phyloP scores from a whole-genome alignment of 257 asterid species.

The Solanum tarijense region DNA sequence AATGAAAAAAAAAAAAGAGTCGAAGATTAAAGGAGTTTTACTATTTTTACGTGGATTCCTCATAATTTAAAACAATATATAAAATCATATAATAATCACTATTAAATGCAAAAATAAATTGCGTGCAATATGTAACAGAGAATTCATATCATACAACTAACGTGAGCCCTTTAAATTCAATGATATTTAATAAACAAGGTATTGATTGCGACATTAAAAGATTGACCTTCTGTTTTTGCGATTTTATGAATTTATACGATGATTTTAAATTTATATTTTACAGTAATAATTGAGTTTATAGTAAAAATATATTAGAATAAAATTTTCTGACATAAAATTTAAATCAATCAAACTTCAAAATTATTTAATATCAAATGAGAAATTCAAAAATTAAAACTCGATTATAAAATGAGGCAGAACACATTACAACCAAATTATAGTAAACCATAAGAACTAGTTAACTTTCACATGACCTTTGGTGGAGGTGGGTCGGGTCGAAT shows the following conservation, averaged over 20 bases:
- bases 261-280: neutral
- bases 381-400: neutral
- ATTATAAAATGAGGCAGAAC: neutral
- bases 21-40: neutral
- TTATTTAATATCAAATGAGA: neutral
- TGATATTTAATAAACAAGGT: neutral
- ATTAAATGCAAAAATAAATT: neutral
- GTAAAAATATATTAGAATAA: neutral
- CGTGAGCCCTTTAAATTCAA: neutral
- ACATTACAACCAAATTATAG: constrained; percentile 4
- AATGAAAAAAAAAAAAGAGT: neutral
- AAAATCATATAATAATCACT: neutral
- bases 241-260: neutral
- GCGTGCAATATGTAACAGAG: neutral
- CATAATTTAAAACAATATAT: neutral
- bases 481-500: neutral
- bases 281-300: neutral
- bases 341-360: neutral
- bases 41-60: neutral
- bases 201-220: neutral
- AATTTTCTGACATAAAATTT: neutral
- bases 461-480: constrained; percentile 17
- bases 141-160: neutral
- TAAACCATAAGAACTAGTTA: constrained; percentile 1
- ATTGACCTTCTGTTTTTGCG: neutral